Conservation (phyloP, 2,329 filamentous ascomycete genomes). For the Graphium sp. region DNA sequence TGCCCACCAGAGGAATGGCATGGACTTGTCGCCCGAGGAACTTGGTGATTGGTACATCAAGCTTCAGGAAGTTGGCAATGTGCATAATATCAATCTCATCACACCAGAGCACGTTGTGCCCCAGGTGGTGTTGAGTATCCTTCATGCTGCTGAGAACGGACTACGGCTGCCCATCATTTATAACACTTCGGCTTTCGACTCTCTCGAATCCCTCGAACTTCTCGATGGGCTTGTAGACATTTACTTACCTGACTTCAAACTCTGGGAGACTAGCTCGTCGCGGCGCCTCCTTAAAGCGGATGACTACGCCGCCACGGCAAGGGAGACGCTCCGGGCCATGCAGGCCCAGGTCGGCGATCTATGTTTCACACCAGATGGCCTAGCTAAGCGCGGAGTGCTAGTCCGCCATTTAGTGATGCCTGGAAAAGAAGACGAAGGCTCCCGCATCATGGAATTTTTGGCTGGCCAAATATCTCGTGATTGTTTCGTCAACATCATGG, state of each 20-base stretch:
- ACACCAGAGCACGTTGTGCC: constrained; percentile 79
- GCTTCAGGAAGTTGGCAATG: constrained; percentile 58
- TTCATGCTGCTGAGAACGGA: constrained; percentile 55
- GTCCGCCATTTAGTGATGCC: constrained; percentile 78
- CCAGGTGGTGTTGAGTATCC: constrained; percentile 61
- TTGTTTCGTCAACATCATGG: constrained; percentile 75
- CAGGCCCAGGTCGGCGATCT: constrained; percentile 68
- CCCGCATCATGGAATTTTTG: constrained; percentile 60
- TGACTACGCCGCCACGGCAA: constrained; percentile 54
- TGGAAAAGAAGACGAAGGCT: constrained; percentile 56
- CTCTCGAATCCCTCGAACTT: constrained; percentile 50
- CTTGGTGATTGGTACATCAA: constrained; percentile 73
- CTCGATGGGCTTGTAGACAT: constrained; percentile 72
- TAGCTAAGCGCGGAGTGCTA: constrained; percentile 62
- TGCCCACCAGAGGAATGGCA: constrained; percentile 63
- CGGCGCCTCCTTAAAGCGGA: constrained; percentile 62
- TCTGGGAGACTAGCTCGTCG: constrained; percentile 52
- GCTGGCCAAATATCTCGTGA: constrained; percentile 57
- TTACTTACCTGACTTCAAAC: constrained; percentile 79
- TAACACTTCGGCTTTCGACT: constrained; percentile 74
- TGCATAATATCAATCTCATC: constrained; percentile 83
- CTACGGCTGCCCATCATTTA: constrained; percentile 62
- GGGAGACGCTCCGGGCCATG: constrained; percentile 67
- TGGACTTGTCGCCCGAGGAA: constrained; percentile 62
- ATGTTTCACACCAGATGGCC: constrained; percentile 65